Percentiles rank a stretch among this genome's conserved stretches.
phyloP scores from a whole-genome alignment of 495 filamentous ascomycete genomes.

The Podospora pseudoanserina region DNA sequence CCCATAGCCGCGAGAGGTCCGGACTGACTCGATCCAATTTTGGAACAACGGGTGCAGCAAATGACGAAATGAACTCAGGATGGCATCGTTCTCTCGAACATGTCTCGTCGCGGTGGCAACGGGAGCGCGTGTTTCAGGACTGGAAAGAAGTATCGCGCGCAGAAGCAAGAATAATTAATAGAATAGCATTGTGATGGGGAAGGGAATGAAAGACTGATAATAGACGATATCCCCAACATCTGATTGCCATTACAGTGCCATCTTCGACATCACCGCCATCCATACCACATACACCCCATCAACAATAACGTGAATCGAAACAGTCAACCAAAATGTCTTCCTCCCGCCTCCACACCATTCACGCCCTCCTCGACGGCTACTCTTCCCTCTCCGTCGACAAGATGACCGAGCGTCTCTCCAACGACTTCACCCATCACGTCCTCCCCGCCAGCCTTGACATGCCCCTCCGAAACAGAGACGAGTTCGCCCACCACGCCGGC shows the following conservation, averaged over 20 bases:
- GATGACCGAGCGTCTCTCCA: slow-evolving; percentile 32
- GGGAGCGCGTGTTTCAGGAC: neutral
- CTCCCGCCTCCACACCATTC: slow-evolving; percentile 26
- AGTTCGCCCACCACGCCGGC: slow-evolving; percentile 34
- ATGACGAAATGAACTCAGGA: neutral
- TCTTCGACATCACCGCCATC: too few species aligned
- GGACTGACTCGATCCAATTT: neutral
- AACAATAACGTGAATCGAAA: neutral
- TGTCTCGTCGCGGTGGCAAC: neutral
- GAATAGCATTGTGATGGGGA: neutral
- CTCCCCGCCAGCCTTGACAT: slow-evolving; percentile 38
- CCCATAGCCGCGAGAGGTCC: neutral
- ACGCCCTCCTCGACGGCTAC: slow-evolving; percentile 36
- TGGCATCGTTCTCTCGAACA: neutral
- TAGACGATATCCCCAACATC: neutral
- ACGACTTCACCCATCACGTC: slow-evolving; percentile 36
- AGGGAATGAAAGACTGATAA: neutral
- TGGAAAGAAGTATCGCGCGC: neutral
- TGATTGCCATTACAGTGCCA: too few species aligned
- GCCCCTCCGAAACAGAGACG: slow-evolving; percentile 30
- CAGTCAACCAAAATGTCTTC: neutral
- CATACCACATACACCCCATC: neutral
- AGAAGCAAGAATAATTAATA: neutral
- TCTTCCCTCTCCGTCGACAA: slow-evolving; percentile 30
- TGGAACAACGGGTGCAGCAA: neutral